Evolutionary conservation across 2,329 filamentous ascomycete species (phyloP), one percentile per base, ranked within the genome.

Genomic region (Trichoderma simmonsii): DNA sequence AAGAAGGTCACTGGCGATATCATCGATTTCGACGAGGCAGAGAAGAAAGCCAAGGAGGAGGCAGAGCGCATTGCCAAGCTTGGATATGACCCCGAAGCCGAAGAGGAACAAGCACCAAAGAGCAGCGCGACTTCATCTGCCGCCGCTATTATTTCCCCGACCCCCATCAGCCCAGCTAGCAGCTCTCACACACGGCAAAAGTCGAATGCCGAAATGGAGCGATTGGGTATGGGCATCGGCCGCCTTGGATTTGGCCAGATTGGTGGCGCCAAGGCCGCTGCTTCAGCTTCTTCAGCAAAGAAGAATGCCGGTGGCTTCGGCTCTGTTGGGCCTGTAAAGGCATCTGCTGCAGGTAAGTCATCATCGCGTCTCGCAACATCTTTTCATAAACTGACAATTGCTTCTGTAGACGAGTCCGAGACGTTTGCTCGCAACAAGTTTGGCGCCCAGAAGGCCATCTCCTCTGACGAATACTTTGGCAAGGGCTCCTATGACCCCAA

Each of bases 391-490:
- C 63, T 74, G 57, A 68, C 62, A 12, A 7, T 6, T 24, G 2
- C 8, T 24, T 54, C 15, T 43, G 28, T 72, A 90, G 90, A 89
- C 74, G 94, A 98, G 72, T 91, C 92, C 70, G 90, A 98, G 78
- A 90, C 89, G 78, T 97, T 93, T 79, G 94, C 95, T 6, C 92
- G 93, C 77, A 85, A 89, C 79, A 97, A 97, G 82, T 99, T 99
- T 78, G 95, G 95, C 73, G 83, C 83, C 57, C 96, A 99, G 81
- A 98, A 98, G 86, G 93, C 93, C 77, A 99, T 99, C 76, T 98
- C 94, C 0, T 98, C 95, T 0, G 96, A 99, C 81, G 96, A 99
- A 81, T 99, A 97, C 87, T 99, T 99, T 80, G 94, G 95, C 78
- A 95, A 96, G 81, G 93, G 94, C 68, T 85, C 88, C 70, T 98